Evolutionary conservation across 2,329 filamentous ascomycete genomes (phyloP), one percentile per base, ranked within the genome.

Genomic region (Tympanopsis confertula): DNA sequence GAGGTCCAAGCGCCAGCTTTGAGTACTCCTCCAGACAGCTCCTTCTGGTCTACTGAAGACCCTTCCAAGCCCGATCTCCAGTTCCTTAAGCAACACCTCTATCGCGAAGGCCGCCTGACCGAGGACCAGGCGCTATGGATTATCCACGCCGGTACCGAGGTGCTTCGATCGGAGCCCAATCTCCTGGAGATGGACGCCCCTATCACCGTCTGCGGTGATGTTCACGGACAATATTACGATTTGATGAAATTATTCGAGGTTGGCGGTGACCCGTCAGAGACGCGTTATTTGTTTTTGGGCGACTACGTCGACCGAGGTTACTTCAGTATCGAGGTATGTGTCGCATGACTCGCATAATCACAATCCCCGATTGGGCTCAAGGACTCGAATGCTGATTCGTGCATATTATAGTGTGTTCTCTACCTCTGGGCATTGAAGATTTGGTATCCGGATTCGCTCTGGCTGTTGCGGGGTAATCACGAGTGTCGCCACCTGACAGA

Each of bases 181-280:
- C 69, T 98, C 46, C 72, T 98, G 48, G 91, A 98, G 69, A 98
- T 98, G 91, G 91, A 98, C 61, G 91, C 91, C 29, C 91, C 91
- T 43, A 98, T 98, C 56, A 98, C 91, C 7, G 91, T 98, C 37
- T 98, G 91, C 54, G 91, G 91, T 56, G 91, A 98, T 55, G 88
- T 98, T 39, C 91, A 98, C 62, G 91, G 91, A 48, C 91, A 98
- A 65, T 98, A 96, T 67, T 98, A 94, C 61, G 91, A 98, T 61
- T 65, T 98, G 56, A 98, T 98, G 91, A 98, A 98, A 70, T 73
- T 98, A 22, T 98, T 98, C 54, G 91, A 98, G 62, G 91, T 98
- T 37, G 91, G 91, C 47, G 91, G 91, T 46, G 91, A 98, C 59
- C 91, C 91, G 29, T 78, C 89, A 38, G 91, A 98, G 65, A 98